phyloP scores from a whole-genome alignment of 441 rosid species.

The Brassica balearica region DNA sequence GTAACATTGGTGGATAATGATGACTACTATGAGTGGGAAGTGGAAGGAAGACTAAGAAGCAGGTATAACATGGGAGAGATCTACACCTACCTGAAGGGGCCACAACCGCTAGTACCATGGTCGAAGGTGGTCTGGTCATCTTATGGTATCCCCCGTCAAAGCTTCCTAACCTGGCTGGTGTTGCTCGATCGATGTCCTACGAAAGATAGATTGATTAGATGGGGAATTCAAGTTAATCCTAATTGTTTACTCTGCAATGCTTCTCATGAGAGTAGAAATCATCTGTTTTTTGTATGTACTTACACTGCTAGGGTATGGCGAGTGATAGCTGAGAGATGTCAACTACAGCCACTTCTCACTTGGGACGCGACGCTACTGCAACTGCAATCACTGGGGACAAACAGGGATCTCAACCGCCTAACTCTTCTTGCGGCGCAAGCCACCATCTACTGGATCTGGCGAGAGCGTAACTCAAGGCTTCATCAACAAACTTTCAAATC shows the following conservation, averaged over 20 bases:
- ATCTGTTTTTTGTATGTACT: neutral
- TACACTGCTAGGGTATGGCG: neutral
- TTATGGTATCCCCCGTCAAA: neutral
- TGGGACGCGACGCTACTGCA: neutral
- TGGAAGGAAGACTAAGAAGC: too few species aligned
- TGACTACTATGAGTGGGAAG: too few species aligned
- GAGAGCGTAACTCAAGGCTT: neutral
- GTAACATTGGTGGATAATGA: too few species aligned
- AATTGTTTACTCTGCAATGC: neutral
- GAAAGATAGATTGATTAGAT: neutral
- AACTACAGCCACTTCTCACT: neutral
- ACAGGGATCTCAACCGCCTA: neutral
- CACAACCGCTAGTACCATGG: too few species aligned
- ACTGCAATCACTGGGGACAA: neutral
- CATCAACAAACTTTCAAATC: neutral
- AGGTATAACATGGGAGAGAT: too few species aligned
- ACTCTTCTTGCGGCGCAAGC: neutral
- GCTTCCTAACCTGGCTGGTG: neutral
- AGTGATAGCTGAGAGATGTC: neutral
- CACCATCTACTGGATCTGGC: neutral
- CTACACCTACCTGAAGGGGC: too few species aligned
- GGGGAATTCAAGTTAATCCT: neutral
- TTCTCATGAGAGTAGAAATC: neutral
- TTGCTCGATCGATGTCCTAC: neutral
- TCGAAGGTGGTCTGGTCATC: too few species aligned